Evolutionary conservation across 2,329 filamentous ascomycete species (phyloP).

Genomic region (Curvularia lunata): DNA sequence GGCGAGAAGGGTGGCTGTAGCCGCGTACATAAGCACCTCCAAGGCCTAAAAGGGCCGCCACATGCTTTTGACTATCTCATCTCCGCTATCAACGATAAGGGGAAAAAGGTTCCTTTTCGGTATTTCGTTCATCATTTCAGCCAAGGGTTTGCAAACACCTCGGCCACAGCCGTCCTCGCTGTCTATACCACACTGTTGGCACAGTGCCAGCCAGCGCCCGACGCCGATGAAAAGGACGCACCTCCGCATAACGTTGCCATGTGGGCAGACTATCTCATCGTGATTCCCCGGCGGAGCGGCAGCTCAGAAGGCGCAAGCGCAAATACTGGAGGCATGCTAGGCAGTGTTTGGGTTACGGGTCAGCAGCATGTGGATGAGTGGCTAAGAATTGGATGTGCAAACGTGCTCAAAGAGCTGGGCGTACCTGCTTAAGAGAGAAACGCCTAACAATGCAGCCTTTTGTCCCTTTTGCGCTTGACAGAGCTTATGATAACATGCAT

Average conservation of each 20-base stretch:
- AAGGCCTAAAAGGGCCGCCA: conserved; percentile 49
- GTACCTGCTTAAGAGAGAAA: conserved; percentile 18
- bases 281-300: conserved; percentile 53
- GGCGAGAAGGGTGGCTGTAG: conserved; percentile 55
- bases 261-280: conserved; percentile 54
- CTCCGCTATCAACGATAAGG: conserved; percentile 20
- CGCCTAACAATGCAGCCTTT: not conserved
- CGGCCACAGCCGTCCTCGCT: conserved; percentile 18
- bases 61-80: conserved; percentile 37
- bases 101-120: conserved; percentile 44
- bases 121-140: conserved; percentile 45
- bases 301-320: conserved; percentile 49
- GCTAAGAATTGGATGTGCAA: conserved; percentile 46
- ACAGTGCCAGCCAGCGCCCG: conserved; percentile 18
- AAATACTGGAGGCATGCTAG: conserved; percentile 58
- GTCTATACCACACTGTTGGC: conserved; percentile 31
- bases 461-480: not conserved
- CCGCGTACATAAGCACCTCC: conserved; percentile 59
- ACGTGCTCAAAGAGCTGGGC: conserved; percentile 50
- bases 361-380: conserved; percentile 49
- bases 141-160: conserved; percentile 15
- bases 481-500: not conserved
- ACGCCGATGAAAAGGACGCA: conserved; percentile 16
- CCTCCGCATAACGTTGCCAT: conserved; percentile 59
- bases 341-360: conserved; percentile 50